Conservation (phyloP, 2,329 filamentous ascomycete genomes). For the Nectriaceae sp. region DNA sequence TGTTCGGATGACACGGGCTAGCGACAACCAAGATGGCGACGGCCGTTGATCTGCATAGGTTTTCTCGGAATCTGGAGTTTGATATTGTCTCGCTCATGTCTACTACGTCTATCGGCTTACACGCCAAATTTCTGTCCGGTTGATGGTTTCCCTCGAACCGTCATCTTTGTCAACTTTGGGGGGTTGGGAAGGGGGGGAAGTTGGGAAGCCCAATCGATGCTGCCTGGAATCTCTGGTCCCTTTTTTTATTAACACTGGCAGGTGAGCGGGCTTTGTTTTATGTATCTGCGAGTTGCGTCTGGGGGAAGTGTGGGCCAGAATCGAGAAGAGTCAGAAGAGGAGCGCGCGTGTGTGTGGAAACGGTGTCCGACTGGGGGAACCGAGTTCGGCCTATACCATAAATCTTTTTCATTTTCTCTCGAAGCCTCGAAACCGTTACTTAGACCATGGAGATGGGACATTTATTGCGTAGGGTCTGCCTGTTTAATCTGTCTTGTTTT, state of each 20-base stretch:
- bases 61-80: conserved; percentile 45
- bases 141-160: conserved; percentile 27
- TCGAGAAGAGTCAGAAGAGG: conserved; percentile 24
- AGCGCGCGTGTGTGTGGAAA: conserved; percentile 28
- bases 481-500: conserved; percentile 34
- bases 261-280: conserved; percentile 38
- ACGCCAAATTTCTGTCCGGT: conserved; percentile 27
- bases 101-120: conserved; percentile 30
- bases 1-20: conserved; percentile 37
- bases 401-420: conserved; percentile 49
- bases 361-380: conserved; percentile 25
- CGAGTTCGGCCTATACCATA: conserved; percentile 44
- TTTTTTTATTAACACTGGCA: conserved; percentile 34
- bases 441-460: conserved; percentile 41
- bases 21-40: conserved; percentile 33
- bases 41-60: conserved; percentile 37
- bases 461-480: conserved; percentile 35
- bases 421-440: conserved; percentile 36
- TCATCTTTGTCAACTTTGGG: background rate
- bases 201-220: conserved; percentile 8
- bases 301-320: conserved; percentile 28
- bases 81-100: conserved; percentile 40
- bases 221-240: conserved; percentile 26
- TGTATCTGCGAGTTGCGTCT: conserved; percentile 36
- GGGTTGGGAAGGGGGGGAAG: background rate